Evolutionary conservation across 805 yeast species (phyloP).

Genomic region (Wickerhamomyces chaumierensis): DNA sequence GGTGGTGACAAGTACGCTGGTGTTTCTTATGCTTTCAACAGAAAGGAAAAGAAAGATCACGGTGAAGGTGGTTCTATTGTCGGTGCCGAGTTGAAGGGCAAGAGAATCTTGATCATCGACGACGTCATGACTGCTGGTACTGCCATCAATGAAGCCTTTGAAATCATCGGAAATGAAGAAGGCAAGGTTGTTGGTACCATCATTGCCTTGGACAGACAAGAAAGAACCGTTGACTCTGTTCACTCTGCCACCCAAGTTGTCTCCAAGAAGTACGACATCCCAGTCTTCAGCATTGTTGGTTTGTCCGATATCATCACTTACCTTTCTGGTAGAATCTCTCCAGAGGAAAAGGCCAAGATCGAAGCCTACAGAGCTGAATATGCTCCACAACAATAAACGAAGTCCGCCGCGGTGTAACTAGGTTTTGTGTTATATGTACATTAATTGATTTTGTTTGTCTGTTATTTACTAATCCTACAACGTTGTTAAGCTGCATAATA

Average conservation of each 20-base stretch:
- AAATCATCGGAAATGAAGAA: constrained; percentile 53
- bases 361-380: constrained; percentile 39
- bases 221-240: constrained; percentile 56
- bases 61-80: constrained; percentile 97
- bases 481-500: constrained; percentile 5
- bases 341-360: constrained; percentile 46
- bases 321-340: constrained; percentile 42
- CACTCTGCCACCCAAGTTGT: constrained; percentile 78
- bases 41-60: constrained; percentile 94
- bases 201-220: constrained; percentile 93
- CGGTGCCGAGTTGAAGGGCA: constrained; percentile 64
- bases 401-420: too few species aligned
- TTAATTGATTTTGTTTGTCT: too few species aligned
- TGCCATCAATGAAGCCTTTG: constrained; percentile 90
- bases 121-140: constrained; percentile 99
- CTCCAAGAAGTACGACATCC: constrained; percentile 59
- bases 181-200: constrained; percentile 78
- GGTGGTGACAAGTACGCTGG: constrained; percentile 68
- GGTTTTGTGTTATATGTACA: too few species aligned
- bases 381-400: constrained; percentile 18
- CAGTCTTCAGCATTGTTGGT: constrained; percentile 72
- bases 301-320: constrained; percentile 64
- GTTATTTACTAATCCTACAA: too few species aligned
- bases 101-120: constrained; percentile 77
- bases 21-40: constrained; percentile 85